These are phyloP conservation scores for Rhodamnia argentea DNA, from an alignment of 345 rosid genomes.

Conservation along the genomic window DNA sequence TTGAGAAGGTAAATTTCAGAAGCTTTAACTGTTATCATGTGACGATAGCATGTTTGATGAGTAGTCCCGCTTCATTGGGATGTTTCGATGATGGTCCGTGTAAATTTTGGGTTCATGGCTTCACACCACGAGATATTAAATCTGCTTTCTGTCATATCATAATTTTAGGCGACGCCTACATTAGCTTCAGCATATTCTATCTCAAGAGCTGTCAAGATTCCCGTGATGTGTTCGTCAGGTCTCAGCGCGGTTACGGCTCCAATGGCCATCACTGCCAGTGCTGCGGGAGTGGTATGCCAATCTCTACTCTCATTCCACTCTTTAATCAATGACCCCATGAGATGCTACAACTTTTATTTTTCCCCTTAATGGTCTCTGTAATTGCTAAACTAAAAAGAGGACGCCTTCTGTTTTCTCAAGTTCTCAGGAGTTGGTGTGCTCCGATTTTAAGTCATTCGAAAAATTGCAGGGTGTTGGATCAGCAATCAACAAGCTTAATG, in stretches of 20 bases:
- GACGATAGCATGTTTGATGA: background rate
- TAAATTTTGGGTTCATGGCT: background rate
- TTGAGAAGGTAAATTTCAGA: constrained; percentile 41
- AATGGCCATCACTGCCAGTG: constrained; percentile 61
- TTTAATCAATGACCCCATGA: background rate
- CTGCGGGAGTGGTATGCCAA: constrained; percentile 49
- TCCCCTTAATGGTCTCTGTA: background rate
- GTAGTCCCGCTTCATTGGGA: background rate
- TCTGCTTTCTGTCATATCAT: background rate
- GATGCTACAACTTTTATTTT: background rate
- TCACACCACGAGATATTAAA: background rate
- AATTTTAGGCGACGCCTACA: constrained; percentile 39
- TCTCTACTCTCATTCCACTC: background rate
- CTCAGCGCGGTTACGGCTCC: constrained; percentile 57
- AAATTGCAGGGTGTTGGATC: constrained; percentile 43
- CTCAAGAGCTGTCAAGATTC: constrained; percentile 48
- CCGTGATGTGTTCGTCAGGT: constrained; percentile 55
- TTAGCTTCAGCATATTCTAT: constrained; percentile 57
- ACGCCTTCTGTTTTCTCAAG: background rate
- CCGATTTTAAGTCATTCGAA: background rate
- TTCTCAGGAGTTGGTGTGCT: background rate
- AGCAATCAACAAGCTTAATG: constrained; percentile 50
- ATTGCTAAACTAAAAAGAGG: no score
- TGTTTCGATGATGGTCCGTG: background rate
- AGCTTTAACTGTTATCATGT: no score